Conservation (phyloP, 768 basidiomycete species). For the Lactarius tabidus region DNA sequence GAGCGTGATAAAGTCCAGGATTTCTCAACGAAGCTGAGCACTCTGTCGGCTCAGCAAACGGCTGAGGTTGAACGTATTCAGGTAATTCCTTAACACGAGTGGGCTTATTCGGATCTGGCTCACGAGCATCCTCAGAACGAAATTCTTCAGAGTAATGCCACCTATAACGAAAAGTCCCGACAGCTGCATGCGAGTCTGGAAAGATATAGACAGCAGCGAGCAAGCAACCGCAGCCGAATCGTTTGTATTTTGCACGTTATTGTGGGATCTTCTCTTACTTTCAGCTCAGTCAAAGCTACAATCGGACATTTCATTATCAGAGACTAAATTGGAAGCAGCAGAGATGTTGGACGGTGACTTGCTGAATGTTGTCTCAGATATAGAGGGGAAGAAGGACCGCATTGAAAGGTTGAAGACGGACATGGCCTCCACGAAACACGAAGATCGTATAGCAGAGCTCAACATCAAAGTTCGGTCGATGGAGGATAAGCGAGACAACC, state of each 20-base stretch:
- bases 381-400: conserved; percentile 63
- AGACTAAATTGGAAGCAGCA: conserved; percentile 53
- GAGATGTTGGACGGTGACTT: conserved; percentile 53
- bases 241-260: conserved; percentile 36
- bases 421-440: conserved; percentile 57
- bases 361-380: conserved; percentile 51
- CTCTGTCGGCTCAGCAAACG: conserved; percentile 60
- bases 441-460: conserved; percentile 57
- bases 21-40: conserved; percentile 62
- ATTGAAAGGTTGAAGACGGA: conserved; percentile 57
- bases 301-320: conserved; percentile 46
- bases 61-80: conserved; percentile 63
- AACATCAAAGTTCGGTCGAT: conserved; percentile 49
- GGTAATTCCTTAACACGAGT: conserved; percentile 37
- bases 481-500: conserved; percentile 63
- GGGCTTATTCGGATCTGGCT: conserved; percentile 4
- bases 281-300: conserved; percentile 36
- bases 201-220: conserved; percentile 50
- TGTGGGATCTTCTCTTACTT: neutral
- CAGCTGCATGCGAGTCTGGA: conserved; percentile 54
- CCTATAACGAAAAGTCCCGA: conserved; percentile 57
- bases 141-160: conserved; percentile 51
- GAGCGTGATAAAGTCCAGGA: conserved; percentile 68
- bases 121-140: conserved; percentile 43
- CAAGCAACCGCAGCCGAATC: conserved; percentile 51